phyloP scores from a whole-genome alignment of 768 basidiomycete genomes.

The Suillus clintonianus region DNA sequence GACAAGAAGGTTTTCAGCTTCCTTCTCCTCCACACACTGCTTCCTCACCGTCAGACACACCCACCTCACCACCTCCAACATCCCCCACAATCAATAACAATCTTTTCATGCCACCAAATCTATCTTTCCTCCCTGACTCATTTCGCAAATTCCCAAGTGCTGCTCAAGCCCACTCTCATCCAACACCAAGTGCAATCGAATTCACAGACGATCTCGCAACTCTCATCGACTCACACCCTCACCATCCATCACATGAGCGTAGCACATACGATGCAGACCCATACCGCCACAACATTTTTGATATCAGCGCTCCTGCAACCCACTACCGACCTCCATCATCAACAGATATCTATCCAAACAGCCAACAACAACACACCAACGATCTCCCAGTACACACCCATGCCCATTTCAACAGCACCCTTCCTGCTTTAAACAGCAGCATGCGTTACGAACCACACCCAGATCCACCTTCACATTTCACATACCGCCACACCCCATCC shows the following conservation, averaged over 20 bases:
- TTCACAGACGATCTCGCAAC: conserved; percentile 69
- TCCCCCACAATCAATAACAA: conserved; percentile 26
- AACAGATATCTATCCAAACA: conserved; percentile 24
- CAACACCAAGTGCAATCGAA: conserved; percentile 41
- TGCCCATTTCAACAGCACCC: conserved; percentile 49
- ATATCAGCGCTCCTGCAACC: conserved; percentile 53
- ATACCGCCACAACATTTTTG: conserved; percentile 61
- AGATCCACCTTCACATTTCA: conserved; percentile 24
- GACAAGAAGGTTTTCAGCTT: conserved; percentile 76
- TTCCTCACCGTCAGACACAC: conserved; percentile 17
- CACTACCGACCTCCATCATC: conserved; percentile 20
- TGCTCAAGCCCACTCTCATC: conserved; percentile 17
- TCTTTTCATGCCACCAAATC: conserved; percentile 48
- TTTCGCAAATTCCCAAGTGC: conserved; percentile 52
- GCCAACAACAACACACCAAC: conserved; percentile 18
- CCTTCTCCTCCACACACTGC: conserved; percentile 43
- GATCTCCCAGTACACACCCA: conserved; percentile 29
- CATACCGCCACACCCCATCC: conserved; percentile 30
- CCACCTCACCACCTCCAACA: conserved; percentile 29
- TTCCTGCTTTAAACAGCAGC: conserved; percentile 52
- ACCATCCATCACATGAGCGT: conserved; percentile 40
- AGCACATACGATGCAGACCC: conserved; percentile 47
- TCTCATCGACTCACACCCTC: conserved; percentile 46
- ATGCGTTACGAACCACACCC: conserved; percentile 53
- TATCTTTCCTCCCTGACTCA: conserved; percentile 51